A percentile compares a stretch with the other conserved stretches of the same genome.
phyloP scores from a whole-genome alignment of 805 yeast species.

The Cyberlindnera subsufficiens region DNA sequence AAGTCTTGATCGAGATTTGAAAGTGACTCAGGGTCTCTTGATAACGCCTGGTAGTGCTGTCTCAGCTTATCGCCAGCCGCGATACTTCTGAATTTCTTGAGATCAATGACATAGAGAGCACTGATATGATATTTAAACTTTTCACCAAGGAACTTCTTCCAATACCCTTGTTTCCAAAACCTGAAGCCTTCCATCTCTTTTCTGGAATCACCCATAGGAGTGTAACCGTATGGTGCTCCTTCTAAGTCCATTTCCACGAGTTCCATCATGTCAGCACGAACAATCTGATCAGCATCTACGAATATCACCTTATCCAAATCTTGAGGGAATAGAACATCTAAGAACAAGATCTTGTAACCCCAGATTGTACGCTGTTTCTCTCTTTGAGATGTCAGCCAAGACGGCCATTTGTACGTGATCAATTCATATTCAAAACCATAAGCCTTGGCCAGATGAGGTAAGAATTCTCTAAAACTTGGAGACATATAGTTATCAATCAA shows the following conservation, averaged over 20 bases:
- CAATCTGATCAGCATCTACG: conserved; percentile 83
- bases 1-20: conserved; percentile 87
- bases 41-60: conserved; percentile 75
- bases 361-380: conserved; percentile 77
- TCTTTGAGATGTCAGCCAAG: conserved; percentile 75
- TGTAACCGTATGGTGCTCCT: conserved; percentile 82
- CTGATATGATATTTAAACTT: conserved; percentile 64
- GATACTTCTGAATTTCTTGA: conserved; percentile 54
- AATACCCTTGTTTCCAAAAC: conserved; percentile 93
- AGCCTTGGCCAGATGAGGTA: conserved; percentile 53
- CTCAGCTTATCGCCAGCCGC: conserved; percentile 79
- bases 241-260: conserved; percentile 61
- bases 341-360: conserved; percentile 82
- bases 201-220: conserved; percentile 83
- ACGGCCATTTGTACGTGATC: conserved; percentile 89
- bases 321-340: conserved; percentile 84
- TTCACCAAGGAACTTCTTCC: conserved; percentile 60
- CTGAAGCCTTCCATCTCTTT: conserved; percentile 76
- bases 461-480: conserved; percentile 52
- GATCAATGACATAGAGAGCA: conserved; percentile 79
- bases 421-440: conserved; percentile 68
- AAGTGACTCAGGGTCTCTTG: conserved; percentile 74
- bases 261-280: conserved; percentile 68
- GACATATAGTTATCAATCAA: conserved; percentile 77
- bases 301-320: conserved; percentile 70